phyloP scores from a whole-genome alignment of 352 stramenopile species.

The Pythium periplocum region DNA sequence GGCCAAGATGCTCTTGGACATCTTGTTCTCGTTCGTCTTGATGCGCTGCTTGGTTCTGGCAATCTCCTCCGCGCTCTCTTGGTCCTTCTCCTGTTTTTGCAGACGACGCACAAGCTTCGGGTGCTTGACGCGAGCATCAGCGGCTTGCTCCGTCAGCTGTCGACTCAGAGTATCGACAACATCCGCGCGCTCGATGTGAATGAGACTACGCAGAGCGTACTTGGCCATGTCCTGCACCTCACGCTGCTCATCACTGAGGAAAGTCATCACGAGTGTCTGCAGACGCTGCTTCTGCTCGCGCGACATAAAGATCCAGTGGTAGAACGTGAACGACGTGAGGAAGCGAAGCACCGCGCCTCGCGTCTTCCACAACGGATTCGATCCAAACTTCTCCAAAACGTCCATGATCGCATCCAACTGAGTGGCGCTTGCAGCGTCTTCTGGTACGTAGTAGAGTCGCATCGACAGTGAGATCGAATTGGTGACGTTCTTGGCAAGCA shows the following conservation, averaged over 20 bases:
- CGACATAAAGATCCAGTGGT: constrained; percentile 61
- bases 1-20: constrained; percentile 60
- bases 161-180: constrained; percentile 33
- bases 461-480: constrained; percentile 55
- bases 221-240: constrained; percentile 82
- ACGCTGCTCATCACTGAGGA: constrained; percentile 64
- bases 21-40: constrained; percentile 40
- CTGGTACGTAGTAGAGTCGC: constrained; percentile 29
- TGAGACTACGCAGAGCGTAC: constrained; percentile 56
- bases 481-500: constrained; percentile 55
- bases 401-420: constrained; percentile 26
- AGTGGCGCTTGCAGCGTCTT: constrained; percentile 1
- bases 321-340: constrained; percentile 67
- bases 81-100: constrained; percentile 28
- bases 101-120: constrained; percentile 56
- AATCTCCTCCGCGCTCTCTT: constrained; percentile 27
- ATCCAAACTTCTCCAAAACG: constrained; percentile 36
- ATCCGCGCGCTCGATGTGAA: constrained; percentile 43
- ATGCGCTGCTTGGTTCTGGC: constrained; percentile 28
- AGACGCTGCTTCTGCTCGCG: constrained; percentile 34
- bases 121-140: constrained; percentile 42
- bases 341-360: constrained; percentile 67
- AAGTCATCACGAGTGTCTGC: constrained; percentile 40
- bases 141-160: constrained; percentile 28
- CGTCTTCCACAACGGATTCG: constrained; percentile 55